A percentile compares a stretch with the other conserved stretches of the same genome.
These are phyloP conservation scores for Calonectria ilicicola DNA, from an alignment of 2,329 filamentous ascomycete genomes.

Conservation along the genomic window DNA sequence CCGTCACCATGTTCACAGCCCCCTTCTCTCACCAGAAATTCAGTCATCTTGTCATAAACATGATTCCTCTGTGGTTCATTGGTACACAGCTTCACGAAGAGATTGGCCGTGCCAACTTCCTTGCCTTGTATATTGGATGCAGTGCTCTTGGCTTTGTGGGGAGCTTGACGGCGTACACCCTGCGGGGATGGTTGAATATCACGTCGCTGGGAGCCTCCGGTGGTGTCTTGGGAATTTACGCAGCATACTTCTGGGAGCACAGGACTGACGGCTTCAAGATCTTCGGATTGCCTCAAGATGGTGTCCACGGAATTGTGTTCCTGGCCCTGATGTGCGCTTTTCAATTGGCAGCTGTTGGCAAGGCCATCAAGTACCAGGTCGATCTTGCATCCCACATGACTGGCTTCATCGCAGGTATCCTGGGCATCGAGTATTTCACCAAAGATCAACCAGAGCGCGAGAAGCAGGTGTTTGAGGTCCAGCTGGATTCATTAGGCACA, in stretches of 20 bases:
- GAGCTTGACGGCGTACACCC: conserved; percentile 65
- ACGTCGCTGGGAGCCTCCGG: conserved; percentile 77
- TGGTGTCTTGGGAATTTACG: conserved; percentile 70
- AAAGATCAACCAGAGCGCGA: conserved; percentile 28
- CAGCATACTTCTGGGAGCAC: conserved; percentile 72
- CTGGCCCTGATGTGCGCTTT: conserved; percentile 63
- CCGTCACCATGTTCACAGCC: conserved; percentile 71
- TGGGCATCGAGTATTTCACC: conserved; percentile 52
- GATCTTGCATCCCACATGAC: conserved; percentile 67
- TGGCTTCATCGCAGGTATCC: conserved; percentile 61
- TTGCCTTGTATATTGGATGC: conserved; percentile 73
- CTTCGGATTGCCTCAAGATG: conserved; percentile 68
- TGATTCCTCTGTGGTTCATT: conserved; percentile 73
- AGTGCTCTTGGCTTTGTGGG: conserved; percentile 70
- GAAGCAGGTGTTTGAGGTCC: conserved; percentile 34
- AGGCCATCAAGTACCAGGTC: conserved; percentile 54
- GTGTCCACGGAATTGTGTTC: conserved; percentile 66
- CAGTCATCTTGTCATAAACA: conserved; percentile 73
- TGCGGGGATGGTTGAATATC: conserved; percentile 57
- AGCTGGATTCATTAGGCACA: neutral
- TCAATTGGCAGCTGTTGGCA: conserved; percentile 62
- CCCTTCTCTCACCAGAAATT: conserved; percentile 77
- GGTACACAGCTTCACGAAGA: conserved; percentile 78
- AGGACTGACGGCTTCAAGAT: conserved; percentile 68
- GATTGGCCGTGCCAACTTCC: conserved; percentile 75